Conservation (phyloP, 106 monocot genomes). For the Phalaenopsis aphrodite region DNA sequence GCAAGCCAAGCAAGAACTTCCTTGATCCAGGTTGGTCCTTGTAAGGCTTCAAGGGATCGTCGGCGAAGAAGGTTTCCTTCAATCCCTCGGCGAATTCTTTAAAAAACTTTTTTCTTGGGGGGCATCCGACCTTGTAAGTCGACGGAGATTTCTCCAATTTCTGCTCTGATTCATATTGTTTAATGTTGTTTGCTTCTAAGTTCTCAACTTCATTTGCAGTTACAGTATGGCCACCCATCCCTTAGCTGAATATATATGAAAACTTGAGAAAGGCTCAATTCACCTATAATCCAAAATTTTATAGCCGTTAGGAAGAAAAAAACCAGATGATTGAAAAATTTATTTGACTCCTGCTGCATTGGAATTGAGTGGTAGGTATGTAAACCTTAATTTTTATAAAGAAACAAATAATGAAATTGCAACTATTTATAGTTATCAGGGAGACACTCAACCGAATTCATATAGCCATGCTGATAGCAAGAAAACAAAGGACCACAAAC, state of each 20-base stretch:
- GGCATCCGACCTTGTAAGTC: constrained; percentile 31
- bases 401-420: not conserved
- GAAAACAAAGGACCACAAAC: not conserved
- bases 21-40: constrained; percentile 40
- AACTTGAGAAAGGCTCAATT: not conserved
- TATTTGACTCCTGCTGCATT: not conserved
- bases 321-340: not conserved
- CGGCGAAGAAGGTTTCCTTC: constrained; percentile 48
- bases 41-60: constrained; percentile 44
- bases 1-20: constrained; percentile 40
- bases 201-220: not conserved
- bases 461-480: not conserved
- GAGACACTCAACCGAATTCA: not conserved
- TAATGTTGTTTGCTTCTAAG: constrained; percentile 3
- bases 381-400: not conserved
- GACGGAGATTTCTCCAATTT: constrained; percentile 1
- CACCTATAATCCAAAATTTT: not conserved
- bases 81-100: constrained; percentile 23
- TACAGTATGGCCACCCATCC: not conserved
- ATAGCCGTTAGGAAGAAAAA: not conserved
- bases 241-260: not conserved
- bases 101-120: constrained; percentile 21
- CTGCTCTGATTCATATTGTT: not conserved
- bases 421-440: not conserved
- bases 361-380: no score